Percentiles rank a stretch among this genome's conserved stretches.
Conservation (phyloP, 345 rosid genomes). For the Clarkia xantiana region DNA sequence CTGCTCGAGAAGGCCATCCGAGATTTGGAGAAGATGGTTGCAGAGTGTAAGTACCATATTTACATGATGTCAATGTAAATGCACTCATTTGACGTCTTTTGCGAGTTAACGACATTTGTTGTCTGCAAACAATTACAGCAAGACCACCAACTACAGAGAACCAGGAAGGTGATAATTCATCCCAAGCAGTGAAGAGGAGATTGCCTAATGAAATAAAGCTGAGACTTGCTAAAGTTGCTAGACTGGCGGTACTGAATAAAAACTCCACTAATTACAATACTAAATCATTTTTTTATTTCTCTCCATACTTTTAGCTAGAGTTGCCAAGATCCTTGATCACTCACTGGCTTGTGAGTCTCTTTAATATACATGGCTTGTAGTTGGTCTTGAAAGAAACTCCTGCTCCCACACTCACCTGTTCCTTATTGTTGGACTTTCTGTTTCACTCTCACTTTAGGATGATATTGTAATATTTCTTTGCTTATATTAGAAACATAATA, state of each 20-base stretch:
- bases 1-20: conserved; percentile 75
- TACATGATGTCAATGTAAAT: conserved; percentile 1
- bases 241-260: conserved; percentile 11
- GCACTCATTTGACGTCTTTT: no score
- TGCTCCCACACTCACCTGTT: no score
- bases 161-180: conserved; percentile 60
- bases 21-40: conserved; percentile 80
- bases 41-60: conserved; percentile 54
- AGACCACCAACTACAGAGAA: conserved; percentile 64
- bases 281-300: no score
- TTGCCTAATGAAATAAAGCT: conserved; percentile 17
- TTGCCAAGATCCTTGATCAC: no score
- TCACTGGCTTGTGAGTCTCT: no score
- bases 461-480: no score
- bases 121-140: conserved; percentile 31
- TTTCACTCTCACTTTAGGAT: no score
- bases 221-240: conserved; percentile 21
- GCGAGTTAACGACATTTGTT: neutral
- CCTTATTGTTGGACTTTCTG: no score
- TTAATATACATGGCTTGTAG: no score
- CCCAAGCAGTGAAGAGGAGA: conserved; percentile 19
- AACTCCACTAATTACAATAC: neutral
- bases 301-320: neutral
- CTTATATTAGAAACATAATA: no score
- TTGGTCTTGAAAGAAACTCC: no score